phyloP scores from a whole-genome alignment of 2,329 filamentous ascomycete species.

The Fusarium sp. region DNA sequence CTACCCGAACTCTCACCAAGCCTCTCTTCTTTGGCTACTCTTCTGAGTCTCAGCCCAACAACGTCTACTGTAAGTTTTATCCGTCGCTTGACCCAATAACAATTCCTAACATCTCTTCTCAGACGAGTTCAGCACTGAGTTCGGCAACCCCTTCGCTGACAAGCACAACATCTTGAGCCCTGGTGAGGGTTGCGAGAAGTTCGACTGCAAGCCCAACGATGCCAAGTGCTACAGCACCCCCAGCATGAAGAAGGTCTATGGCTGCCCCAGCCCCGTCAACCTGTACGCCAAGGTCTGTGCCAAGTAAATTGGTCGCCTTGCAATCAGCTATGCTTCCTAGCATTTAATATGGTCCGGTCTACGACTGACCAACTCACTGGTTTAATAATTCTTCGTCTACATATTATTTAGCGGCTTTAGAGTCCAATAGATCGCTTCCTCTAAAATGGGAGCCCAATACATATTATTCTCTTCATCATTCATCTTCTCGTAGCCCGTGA shows the following conservation, averaged over 20 bases:
- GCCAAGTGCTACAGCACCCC: slow-evolving; percentile 57
- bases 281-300: slow-evolving; percentile 50
- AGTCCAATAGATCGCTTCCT: background rate
- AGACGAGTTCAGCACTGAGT: slow-evolving; percentile 56
- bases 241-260: slow-evolving; percentile 54
- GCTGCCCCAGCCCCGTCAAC: slow-evolving; percentile 56
- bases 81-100: background rate
- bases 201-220: slow-evolving; percentile 54
- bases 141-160: slow-evolving; percentile 56
- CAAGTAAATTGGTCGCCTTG: slow-evolving; percentile 24
- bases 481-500: too few species aligned
- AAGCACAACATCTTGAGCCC: slow-evolving; percentile 54
- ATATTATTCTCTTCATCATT: background rate
- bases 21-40: slow-evolving; percentile 60
- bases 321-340: background rate
- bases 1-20: slow-evolving; percentile 51
- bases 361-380: background rate
- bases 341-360: background rate
- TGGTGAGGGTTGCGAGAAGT: slow-evolving; percentile 53
- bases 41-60: slow-evolving; percentile 52
- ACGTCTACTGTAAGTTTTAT: slow-evolving; percentile 55
- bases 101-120: slow-evolving; percentile 8
- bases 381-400: slow-evolving; percentile 3
- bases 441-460: slow-evolving; percentile 2
- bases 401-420: slow-evolving; percentile 2